These are phyloP conservation scores for Xylaria telfairii DNA, from an alignment of 495 filamentous ascomycete species.

Conservation along the genomic window DNA sequence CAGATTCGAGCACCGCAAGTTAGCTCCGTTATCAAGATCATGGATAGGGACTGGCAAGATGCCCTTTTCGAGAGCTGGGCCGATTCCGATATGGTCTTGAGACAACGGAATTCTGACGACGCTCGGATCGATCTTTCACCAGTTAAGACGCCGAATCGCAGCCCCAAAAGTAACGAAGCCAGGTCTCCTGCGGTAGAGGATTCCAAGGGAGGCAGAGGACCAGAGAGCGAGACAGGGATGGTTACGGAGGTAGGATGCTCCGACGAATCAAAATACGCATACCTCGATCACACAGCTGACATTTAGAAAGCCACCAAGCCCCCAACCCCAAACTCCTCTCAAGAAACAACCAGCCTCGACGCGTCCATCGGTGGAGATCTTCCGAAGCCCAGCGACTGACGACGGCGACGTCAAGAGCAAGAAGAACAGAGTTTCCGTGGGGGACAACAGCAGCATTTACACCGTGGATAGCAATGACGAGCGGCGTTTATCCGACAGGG, in stretches of 20 bases:
- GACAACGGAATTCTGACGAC: not conserved
- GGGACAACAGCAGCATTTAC: conserved; percentile 9
- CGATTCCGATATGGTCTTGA: conserved; percentile 1
- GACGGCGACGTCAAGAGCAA: conserved; percentile 13
- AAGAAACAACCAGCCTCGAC: conserved; percentile 6
- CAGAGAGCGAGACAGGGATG: not conserved
- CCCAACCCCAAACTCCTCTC: not conserved
- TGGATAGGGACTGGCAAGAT: conserved; percentile 10
- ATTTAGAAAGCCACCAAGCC: not conserved
- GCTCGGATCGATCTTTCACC: not conserved
- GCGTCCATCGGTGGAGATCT: conserved; percentile 8
- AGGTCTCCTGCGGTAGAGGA: not conserved
- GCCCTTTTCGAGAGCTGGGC: not conserved
- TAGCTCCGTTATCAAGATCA: not conserved
- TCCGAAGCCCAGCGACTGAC: not conserved
- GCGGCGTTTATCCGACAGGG: conserved; percentile 15
- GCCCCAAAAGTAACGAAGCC: not conserved
- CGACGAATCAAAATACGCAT: not conserved
- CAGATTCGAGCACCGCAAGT: not conserved
- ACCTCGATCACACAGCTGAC: not conserved
- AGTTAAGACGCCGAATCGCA: not conserved
- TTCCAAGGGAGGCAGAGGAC: not conserved
- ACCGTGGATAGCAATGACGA: conserved; percentile 15
- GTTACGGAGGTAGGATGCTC: conserved; percentile 2
- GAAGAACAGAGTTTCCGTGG: not conserved